These are phyloP conservation scores for Caryocar brasiliense DNA, from an alignment of 441 rosid genomes.

Conservation along the genomic window DNA sequence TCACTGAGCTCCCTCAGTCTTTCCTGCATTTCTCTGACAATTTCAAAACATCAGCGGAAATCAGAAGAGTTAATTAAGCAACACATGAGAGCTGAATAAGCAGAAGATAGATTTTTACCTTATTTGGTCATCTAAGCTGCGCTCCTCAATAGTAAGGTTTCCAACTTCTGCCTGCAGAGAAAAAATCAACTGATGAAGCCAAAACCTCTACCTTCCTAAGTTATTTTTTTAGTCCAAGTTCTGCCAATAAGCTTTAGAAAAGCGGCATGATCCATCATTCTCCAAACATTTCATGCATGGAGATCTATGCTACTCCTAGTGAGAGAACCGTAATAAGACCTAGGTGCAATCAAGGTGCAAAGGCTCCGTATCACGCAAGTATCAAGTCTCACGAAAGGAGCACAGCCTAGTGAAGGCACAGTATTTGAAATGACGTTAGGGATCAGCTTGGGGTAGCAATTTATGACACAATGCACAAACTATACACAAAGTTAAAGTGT, in stretches of 20 bases:
- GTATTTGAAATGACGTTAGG: too few relatives aligned
- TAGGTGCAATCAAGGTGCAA: too few relatives aligned
- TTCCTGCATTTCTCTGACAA: constrained; percentile 81
- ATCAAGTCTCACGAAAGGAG: too few relatives aligned
- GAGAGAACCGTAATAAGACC: too few relatives aligned
- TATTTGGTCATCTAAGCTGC: constrained; percentile 61
- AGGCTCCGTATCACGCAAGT: too few relatives aligned
- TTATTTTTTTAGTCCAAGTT: not conserved
- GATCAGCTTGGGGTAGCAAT: too few relatives aligned
- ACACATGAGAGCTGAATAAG: constrained; percentile 8
- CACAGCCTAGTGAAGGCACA: too few relatives aligned
- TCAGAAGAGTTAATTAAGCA: not conserved
- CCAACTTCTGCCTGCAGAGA: constrained; percentile 64
- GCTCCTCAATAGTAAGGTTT: constrained; percentile 60
- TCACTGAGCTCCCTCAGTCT: constrained; percentile 75
- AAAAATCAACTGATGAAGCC: constrained; percentile 2
- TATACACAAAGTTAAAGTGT: too few relatives aligned
- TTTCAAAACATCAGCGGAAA: constrained; percentile 22
- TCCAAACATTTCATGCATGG: not conserved
- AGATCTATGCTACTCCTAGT: not conserved
- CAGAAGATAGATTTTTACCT: constrained; percentile 35
- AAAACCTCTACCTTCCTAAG: not conserved
- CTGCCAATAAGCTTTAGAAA: not conserved
- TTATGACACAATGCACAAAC: too few relatives aligned
- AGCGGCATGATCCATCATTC: not conserved